Conservation (phyloP, 2,329 filamentous ascomycete genomes). For the Beauveria sp. region DNA sequence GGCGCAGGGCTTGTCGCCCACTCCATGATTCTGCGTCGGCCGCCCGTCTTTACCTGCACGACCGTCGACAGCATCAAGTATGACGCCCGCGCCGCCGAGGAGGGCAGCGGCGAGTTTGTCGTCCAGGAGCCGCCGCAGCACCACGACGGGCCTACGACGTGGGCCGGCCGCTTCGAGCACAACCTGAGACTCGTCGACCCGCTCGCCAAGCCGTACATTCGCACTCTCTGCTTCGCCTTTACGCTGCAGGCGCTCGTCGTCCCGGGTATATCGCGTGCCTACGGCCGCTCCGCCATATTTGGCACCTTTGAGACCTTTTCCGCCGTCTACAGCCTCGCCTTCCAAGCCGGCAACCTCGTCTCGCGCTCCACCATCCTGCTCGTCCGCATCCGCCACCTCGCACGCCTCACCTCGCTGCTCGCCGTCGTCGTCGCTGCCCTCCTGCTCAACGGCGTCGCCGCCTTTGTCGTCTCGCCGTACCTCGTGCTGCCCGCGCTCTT, state of each 20-base stretch:
- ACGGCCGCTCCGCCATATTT: conserved; percentile 18
- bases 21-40: conserved; percentile 22
- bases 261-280: conserved; percentile 23
- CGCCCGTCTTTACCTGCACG: conserved; percentile 14
- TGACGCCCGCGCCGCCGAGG: conserved; percentile 12
- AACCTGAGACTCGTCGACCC: conserved; percentile 11
- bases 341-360: conserved; percentile 23
- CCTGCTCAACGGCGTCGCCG: conserved; percentile 17
- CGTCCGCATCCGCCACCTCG: conserved; percentile 13
- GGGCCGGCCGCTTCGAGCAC: conserved; percentile 11
- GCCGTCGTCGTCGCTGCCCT: conserved; percentile 10
- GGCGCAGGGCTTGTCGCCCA: conserved; percentile 21
- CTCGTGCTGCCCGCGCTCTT: conserved; percentile 21
- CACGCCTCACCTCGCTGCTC: conserved; percentile 11
- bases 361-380: conserved; percentile 18
- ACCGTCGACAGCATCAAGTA: conserved; percentile 17
- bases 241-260: conserved; percentile 19
- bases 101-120: conserved; percentile 5
- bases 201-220: conserved; percentile 20
- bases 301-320: conserved; percentile 21
- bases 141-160: neutral
- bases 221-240: conserved; percentile 20
- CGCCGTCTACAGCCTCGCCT: conserved; percentile 21
- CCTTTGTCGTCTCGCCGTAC: conserved; percentile 17
- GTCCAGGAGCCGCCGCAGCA: neutral